Evolutionary conservation across 345 rosid genomes (phyloP).

Genomic region (Cochlearia excelsa): DNA sequence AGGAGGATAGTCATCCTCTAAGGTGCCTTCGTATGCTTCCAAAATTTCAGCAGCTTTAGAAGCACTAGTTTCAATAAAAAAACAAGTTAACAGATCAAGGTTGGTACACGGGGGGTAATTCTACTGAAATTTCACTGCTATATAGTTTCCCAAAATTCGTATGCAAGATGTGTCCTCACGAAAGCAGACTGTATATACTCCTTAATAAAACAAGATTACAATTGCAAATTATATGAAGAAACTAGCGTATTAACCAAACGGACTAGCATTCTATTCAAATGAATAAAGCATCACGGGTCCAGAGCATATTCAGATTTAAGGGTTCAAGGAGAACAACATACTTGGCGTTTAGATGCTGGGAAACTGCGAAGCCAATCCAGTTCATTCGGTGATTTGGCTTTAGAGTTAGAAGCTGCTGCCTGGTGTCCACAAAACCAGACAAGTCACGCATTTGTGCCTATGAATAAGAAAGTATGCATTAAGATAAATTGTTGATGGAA

Average conservation of each 20-base stretch:
- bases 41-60: slow-evolving; percentile 96
- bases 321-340: slow-evolving; percentile 41
- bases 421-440: slow-evolving; percentile 92
- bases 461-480: slow-evolving; percentile 19
- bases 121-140: slow-evolving; percentile 8
- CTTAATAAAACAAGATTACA: not conserved
- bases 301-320: not conserved
- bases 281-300: too few relatives aligned
- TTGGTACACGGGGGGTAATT: not conserved
- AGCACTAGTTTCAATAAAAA: slow-evolving; percentile 43
- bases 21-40: slow-evolving; percentile 98
- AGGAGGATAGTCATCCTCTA: slow-evolving; percentile 98
- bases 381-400: slow-evolving; percentile 99
- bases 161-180: slow-evolving; percentile 1
- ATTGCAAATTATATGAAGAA: slow-evolving; percentile 16
- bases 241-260: slow-evolving; percentile 8
- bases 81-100: not conserved
- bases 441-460: slow-evolving; percentile 99
- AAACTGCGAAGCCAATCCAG: slow-evolving; percentile 99
- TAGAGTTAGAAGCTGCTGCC: slow-evolving; percentile 85
- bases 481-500: slow-evolving; percentile 2
- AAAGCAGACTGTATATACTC: not conserved
- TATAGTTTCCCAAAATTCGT: slow-evolving; percentile 15
- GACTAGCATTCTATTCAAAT: not conserved
- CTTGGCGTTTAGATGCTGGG: slow-evolving; percentile 90